These are phyloP conservation scores for Selaginella moellendorffii DNA, from an alignment of 75 land plant genomes.

Conservation along the genomic window DNA sequence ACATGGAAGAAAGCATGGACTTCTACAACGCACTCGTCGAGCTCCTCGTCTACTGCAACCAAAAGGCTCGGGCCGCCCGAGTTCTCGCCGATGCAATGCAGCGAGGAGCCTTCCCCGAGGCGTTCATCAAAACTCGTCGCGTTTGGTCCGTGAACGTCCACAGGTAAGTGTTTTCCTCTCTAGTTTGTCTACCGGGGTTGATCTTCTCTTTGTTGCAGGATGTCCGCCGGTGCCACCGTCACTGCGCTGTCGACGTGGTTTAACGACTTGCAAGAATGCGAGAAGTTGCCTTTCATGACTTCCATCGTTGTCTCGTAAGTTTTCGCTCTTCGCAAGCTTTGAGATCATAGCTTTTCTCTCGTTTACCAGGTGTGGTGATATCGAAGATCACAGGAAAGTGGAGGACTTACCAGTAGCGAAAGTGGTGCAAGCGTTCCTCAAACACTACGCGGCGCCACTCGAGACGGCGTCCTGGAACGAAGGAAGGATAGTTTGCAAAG, in stretches of 20 bases:
- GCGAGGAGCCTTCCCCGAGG: constrained; percentile 61
- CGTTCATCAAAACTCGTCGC: constrained; percentile 42
- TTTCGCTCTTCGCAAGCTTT: not conserved
- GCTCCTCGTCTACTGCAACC: constrained; percentile 77
- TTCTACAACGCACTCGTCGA: constrained; percentile 81
- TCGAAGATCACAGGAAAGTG: constrained; percentile 25
- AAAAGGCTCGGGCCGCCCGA: constrained; percentile 62
- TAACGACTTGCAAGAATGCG: constrained; percentile 35
- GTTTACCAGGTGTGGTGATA: constrained; percentile 43
- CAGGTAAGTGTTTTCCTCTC: constrained; percentile 34
- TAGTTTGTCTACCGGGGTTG: not conserved
- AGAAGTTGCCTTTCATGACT: constrained; percentile 61
- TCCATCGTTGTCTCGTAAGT: constrained; percentile 63
- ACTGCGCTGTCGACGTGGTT: constrained; percentile 73
- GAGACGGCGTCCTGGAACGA: constrained; percentile 71
- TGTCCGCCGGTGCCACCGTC: constrained; percentile 79
- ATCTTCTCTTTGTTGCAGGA: constrained; percentile 34
- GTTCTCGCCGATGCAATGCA: constrained; percentile 65
- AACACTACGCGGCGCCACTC: constrained; percentile 40
- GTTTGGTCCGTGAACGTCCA: constrained; percentile 91
- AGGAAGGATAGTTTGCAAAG: constrained; percentile 60
- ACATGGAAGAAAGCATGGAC: constrained; percentile 43
- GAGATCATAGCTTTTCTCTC: not conserved
- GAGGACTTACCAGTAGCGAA: constrained; percentile 44
- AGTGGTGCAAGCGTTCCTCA: constrained; percentile 38